Evolutionary conservation across 176 grass and related monocot genomes (phyloP), one percentile per base, ranked within the genome.

Genomic region (Zizania latifolia): DNA sequence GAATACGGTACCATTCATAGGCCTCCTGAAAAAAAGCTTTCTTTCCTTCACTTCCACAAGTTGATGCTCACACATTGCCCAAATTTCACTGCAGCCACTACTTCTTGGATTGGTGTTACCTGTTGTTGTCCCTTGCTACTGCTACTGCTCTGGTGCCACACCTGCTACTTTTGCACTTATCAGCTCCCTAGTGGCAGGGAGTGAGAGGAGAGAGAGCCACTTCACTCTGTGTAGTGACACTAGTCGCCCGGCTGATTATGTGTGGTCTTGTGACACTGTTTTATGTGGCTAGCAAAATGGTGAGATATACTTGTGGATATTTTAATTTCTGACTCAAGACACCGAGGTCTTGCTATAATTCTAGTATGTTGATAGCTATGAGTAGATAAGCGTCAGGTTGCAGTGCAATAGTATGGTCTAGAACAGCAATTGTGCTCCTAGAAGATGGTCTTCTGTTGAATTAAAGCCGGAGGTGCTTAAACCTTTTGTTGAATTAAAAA

Each of bases 1-100:
- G 37, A 80, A 69, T 27, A 78, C 45, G 75, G 74, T 77, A 38
- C 74, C 74, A 76, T 36, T 75, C 71, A 36, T 44, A 65, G 48
- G 51, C 60, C 56, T n/a, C 35, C 37, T 76, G 66, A 36, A 78
- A 84, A 72, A 21, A 46, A n/a, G 64, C 19, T 17, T 46, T 41
- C 66, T 64, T 84, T 62, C 65, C 74, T 43, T 28, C 15, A 6
- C 31, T 53, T 50, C 53, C 81, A 60, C 81, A 75, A 15, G 71
- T 62, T 58, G n/a, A 54, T 67, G 59, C 65, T 69, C 53, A n/a
- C 57, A 27, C 69, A 64, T 32, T 53, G 24, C 23, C 36, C 61
- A 53, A 22, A 53, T 53, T 39, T 23, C 50, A 73, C 41, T 38
- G 13, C 23, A 63, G 68, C 82, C 67, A 65, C 75, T 72, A 13